Conservation (phyloP, 2,329 filamentous ascomycete genomes). For the Aspergillus awamori region DNA sequence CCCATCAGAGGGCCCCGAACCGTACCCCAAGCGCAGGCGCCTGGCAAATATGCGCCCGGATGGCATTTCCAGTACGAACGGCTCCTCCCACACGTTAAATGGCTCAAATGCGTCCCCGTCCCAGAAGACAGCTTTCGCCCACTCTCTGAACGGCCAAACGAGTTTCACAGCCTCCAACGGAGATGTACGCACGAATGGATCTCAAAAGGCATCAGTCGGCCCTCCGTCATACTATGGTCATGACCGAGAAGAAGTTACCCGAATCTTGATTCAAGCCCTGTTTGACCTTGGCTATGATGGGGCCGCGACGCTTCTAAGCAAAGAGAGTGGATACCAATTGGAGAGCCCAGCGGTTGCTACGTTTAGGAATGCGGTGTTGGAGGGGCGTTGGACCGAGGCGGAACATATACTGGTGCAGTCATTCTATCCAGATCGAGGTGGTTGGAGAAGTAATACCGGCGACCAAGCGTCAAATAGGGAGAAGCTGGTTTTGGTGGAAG, state of each 20-base stretch:
- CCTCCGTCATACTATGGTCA: conserved; percentile 73
- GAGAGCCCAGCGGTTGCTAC: conserved; percentile 85
- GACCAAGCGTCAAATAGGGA: conserved; percentile 37
- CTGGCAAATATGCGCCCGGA: conserved; percentile 66
- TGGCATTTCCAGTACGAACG: conserved; percentile 59
- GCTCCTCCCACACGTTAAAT: conserved; percentile 59
- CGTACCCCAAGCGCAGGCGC: conserved; percentile 61
- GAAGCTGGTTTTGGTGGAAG: conserved; percentile 73
- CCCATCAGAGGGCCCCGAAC: conserved; percentile 36
- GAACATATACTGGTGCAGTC: conserved; percentile 72
- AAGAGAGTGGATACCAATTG: conserved; percentile 83
- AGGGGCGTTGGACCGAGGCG: conserved; percentile 82
- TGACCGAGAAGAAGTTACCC: conserved; percentile 87
- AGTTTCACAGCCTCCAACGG: conserved; percentile 40
- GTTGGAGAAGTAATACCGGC: conserved; percentile 43
- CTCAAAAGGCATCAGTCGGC: conserved; percentile 34
- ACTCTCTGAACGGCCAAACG: conserved; percentile 60
- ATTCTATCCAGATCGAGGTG: conserved; percentile 47
- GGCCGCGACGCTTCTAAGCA: conserved; percentile 73
- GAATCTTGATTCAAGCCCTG: conserved; percentile 88
- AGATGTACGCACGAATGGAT: conserved; percentile 44
- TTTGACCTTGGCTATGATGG: conserved; percentile 82
- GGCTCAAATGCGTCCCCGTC: conserved; percentile 52
- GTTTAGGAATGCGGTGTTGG: conserved; percentile 78
- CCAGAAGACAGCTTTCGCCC: conserved; percentile 53